Conservation (phyloP, 2,329 filamentous ascomycete species). For the Nothopassalora personata region DNA sequence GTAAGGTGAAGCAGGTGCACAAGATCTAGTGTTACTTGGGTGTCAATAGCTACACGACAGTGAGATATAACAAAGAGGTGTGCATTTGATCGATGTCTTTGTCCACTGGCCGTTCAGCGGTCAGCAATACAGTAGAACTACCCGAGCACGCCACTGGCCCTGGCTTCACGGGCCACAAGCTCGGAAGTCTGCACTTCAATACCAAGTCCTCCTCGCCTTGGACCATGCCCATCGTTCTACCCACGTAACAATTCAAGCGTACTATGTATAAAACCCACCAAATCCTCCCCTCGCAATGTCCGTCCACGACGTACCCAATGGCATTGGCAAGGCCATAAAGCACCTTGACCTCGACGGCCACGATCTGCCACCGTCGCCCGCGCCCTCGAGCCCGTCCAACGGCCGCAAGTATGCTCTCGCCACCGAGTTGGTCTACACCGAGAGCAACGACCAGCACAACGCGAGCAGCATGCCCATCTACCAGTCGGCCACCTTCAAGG, state of each 20-base stretch:
- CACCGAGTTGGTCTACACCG: conserved; percentile 94
- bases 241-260: conserved; percentile 18
- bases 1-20: conserved; percentile 35
- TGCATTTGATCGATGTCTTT: background rate
- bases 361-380: conserved; percentile 82
- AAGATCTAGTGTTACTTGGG: conserved; percentile 9
- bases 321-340: conserved; percentile 38
- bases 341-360: conserved; percentile 75
- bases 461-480: conserved; percentile 96
- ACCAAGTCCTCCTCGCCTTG: background rate
- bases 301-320: conserved; percentile 26
- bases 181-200: background rate
- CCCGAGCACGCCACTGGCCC: background rate
- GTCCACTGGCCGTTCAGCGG: background rate
- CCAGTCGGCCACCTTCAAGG: conserved; percentile 96
- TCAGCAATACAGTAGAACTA: too few relatives aligned
- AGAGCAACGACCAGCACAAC: conserved; percentile 94
- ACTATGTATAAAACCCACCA: conserved; percentile 31
- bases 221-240: conserved; percentile 27
- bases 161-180: too few relatives aligned
- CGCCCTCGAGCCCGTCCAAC: conserved; percentile 81
- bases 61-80: background rate
- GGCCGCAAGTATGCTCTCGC: conserved; percentile 88
- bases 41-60: background rate
- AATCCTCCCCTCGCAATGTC: conserved; percentile 24